Conservation (phyloP, 2,329 filamentous ascomycete genomes). For the Arthroderma uncinatum region DNA sequence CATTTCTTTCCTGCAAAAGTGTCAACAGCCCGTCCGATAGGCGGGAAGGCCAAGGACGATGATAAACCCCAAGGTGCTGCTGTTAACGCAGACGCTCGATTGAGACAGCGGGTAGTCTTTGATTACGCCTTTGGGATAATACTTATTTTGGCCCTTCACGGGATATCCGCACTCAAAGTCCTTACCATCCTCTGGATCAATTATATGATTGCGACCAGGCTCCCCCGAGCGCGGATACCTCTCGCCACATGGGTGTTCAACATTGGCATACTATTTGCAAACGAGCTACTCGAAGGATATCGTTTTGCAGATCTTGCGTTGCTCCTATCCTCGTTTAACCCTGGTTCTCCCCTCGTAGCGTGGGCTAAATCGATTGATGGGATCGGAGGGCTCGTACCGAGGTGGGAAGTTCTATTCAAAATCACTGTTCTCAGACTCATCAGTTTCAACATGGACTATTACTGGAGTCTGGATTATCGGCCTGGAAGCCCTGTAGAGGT, state of each 20-base stretch:
- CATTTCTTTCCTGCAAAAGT: slow-evolving; percentile 36
- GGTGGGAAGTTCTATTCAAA: slow-evolving; percentile 98
- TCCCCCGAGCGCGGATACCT: slow-evolving; percentile 63
- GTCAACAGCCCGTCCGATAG: slow-evolving; percentile 16
- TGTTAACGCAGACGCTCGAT: slow-evolving; percentile 41
- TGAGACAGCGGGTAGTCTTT: slow-evolving; percentile 64
- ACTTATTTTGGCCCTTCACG: slow-evolving; percentile 71
- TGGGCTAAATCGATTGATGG: slow-evolving; percentile 66
- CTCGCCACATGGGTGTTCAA: slow-evolving; percentile 82
- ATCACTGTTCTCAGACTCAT: slow-evolving; percentile 84
- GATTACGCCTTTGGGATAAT: slow-evolving; percentile 71
- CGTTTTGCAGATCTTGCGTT: slow-evolving; percentile 53
- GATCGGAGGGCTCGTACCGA: slow-evolving; percentile 68
- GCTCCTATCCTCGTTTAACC: slow-evolving; percentile 37
- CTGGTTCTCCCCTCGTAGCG: slow-evolving; percentile 40
- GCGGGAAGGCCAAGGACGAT: slow-evolving; percentile 18
- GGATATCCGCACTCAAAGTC: slow-evolving; percentile 74
- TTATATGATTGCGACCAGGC: slow-evolving; percentile 60
- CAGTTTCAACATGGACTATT: slow-evolving; percentile 94
- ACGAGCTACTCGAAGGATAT: slow-evolving; percentile 75
- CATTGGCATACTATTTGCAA: slow-evolving; percentile 72
- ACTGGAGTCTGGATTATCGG: slow-evolving; percentile 68
- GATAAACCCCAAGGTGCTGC: slow-evolving; percentile 28
- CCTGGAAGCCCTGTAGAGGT: slow-evolving; percentile 68
- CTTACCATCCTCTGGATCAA: slow-evolving; percentile 69